These are phyloP conservation scores for Eragrostis nindensis DNA, from an alignment of 176 grass and related monocot species.

Conservation along the genomic window DNA sequence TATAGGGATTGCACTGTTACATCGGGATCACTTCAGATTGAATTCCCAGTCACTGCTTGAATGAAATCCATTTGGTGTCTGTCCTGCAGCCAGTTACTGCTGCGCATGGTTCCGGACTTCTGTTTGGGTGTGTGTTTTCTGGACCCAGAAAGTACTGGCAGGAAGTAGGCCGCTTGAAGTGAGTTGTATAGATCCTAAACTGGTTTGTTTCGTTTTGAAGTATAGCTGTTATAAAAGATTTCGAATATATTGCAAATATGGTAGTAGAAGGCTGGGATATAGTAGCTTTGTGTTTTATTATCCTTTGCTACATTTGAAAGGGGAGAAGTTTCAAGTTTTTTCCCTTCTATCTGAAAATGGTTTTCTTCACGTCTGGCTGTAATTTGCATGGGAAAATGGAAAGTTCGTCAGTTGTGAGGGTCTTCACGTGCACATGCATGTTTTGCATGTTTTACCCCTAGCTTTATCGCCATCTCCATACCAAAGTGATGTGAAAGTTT, in stretches of 20 bases:
- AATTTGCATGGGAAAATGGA: neutral
- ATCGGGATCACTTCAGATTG: neutral
- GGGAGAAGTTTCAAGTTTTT: neutral
- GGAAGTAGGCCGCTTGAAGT: neutral
- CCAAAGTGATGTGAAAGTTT: conserved; percentile 24
- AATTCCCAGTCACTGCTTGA: neutral
- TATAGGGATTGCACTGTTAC: neutral
- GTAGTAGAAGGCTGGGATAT: neutral
- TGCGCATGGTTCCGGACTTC: neutral
- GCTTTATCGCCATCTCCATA: neutral
- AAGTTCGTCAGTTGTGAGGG: neutral
- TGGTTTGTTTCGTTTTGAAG: neutral
- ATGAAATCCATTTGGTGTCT: conserved; percentile 13
- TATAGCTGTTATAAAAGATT: neutral
- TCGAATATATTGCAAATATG: neutral
- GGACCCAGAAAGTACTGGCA: neutral
- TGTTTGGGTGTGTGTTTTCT: neutral
- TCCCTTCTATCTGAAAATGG: neutral
- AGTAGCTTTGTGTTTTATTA: conserved; percentile 8
- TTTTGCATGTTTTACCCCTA: conserved; percentile 2
- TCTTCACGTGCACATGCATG: neutral
- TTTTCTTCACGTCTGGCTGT: neutral
- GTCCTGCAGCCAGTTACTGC: neutral
- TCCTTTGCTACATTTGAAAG: neutral
- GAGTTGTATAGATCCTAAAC: neutral